Evolutionary conservation across 768 basidiomycete genomes (phyloP), one percentile per base, ranked within the genome.

Genomic region (Serpula lacrymans): DNA sequence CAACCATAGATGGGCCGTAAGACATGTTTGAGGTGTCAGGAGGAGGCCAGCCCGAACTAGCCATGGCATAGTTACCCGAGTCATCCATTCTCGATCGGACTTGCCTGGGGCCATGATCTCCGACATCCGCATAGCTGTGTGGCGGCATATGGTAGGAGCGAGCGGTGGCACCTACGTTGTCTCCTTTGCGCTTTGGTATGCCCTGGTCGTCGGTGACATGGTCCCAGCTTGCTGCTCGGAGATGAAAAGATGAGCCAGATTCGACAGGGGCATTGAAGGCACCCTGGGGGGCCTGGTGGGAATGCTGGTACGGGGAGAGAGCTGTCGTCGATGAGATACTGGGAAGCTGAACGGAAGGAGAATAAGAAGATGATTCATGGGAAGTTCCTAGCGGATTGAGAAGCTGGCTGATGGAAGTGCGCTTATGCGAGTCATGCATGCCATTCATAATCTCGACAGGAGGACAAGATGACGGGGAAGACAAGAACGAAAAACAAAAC

Each of bases 191-290:
- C 25, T 63, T 60, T 36, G 56, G 52, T 34, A 65, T 59, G 20
- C 58, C 67, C 48, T 58, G 62, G 57, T 54, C 60, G 46, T 62
- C 67, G 37, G 50, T 60, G 34, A 49, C 62, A 38, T 49, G 55
- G 21, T 70, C 71, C 80, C 82, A 84, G 51, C 61, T 78, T 5
- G 82, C 82, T 9, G 79, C 75, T 28, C 78, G 71, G n/a, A 84
- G 72, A 52, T 75, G 70, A 50, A 70, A 84, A 17, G 71, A 57
- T 9, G 64, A 40, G 9, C 41, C 48, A 24, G 63, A 51, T 1
- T 60, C 62, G 9, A 51, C 53, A 7, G 60, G 55, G 3, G 45
- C 60, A 3, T 57, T 36, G 27, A 64, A 64, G 17, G 50, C 52
- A 11, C 34, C 36, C 13, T 55, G 62, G 2, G 46, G 54, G 2